phyloP scores from a whole-genome alignment of 257 asterid species.

The Linderniella brevidens region DNA sequence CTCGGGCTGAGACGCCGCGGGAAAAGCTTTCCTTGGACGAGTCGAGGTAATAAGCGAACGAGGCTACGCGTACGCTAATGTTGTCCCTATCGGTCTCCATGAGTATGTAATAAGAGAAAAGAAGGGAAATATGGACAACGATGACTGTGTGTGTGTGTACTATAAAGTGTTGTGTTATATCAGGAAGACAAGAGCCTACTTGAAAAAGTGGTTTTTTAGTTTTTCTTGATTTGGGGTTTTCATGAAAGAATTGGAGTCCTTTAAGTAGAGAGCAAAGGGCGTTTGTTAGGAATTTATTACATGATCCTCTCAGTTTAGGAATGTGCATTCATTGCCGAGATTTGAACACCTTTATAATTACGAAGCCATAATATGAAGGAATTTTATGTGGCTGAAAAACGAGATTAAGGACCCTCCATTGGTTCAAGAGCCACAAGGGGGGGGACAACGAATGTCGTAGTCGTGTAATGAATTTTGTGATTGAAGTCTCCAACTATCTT shows the following conservation, averaged over 20 bases:
- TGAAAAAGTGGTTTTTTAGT: not conserved
- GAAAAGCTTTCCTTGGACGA: slow-evolving; percentile 23
- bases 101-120: not conserved
- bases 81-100: slow-evolving; percentile 42
- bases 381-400: slow-evolving; percentile 24
- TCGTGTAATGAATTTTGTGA: slow-evolving; percentile 20
- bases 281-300: slow-evolving; percentile 17
- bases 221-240: slow-evolving; percentile 1
- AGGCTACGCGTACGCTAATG: slow-evolving; percentile 50
- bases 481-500: slow-evolving; percentile 11
- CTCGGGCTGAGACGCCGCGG: slow-evolving; percentile 27
- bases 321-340: slow-evolving; percentile 10
- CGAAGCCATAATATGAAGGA: slow-evolving; percentile 11
- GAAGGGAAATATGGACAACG: not conserved
- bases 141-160: too few species aligned
- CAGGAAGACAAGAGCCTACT: too few species aligned
- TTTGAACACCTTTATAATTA: not conserved
- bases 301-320: slow-evolving; percentile 5
- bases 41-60: slow-evolving; percentile 64
- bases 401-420: slow-evolving; percentile 20
- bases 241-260: slow-evolving; percentile 5
- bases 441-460: slow-evolving; percentile 16
- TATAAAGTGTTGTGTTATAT: too few species aligned
- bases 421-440: slow-evolving; percentile 11
- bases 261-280: slow-evolving; percentile 5